Percentiles rank a stretch among this genome's conserved stretches.
phyloP scores from a whole-genome alignment of 805 yeast genomes.

The Candida quercuum region DNA sequence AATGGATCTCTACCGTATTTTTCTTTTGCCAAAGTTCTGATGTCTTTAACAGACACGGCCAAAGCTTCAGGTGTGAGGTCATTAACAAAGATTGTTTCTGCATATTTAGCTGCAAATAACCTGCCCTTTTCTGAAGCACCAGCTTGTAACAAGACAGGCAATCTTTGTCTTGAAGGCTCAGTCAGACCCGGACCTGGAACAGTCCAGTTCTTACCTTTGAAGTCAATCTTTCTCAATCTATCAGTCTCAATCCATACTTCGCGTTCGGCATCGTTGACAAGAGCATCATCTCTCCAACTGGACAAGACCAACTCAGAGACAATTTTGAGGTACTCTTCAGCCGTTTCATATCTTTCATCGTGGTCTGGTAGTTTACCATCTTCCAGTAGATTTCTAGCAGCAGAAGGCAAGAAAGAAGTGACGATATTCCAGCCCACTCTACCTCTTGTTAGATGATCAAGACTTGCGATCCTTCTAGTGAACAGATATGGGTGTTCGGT shows the following conservation, averaged over 20 bases:
- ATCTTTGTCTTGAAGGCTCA: slow-evolving; percentile 37
- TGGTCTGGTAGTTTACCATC: slow-evolving; percentile 30
- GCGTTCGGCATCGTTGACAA: slow-evolving; percentile 13
- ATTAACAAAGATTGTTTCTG: slow-evolving; percentile 38
- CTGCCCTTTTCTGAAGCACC: slow-evolving; percentile 37
- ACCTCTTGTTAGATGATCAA: slow-evolving; percentile 38
- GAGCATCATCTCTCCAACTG: slow-evolving; percentile 33
- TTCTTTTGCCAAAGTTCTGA: slow-evolving; percentile 28
- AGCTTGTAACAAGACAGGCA: slow-evolving; percentile 40
- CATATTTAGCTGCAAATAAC: slow-evolving; percentile 38
- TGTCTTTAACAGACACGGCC: slow-evolving; percentile 24
- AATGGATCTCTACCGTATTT: slow-evolving; percentile 31
- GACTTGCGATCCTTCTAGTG: slow-evolving; percentile 33
- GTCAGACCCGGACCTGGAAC: slow-evolving; percentile 38
- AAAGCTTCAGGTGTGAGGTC: slow-evolving; percentile 28
- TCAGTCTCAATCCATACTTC: slow-evolving; percentile 30
- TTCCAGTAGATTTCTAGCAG: slow-evolving; percentile 31
- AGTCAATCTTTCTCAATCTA: slow-evolving; percentile 32
- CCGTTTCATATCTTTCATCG: slow-evolving; percentile 30
- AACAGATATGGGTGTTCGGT: slow-evolving; percentile 36
- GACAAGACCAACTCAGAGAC: slow-evolving; percentile 31
- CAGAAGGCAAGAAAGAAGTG: slow-evolving; percentile 33
- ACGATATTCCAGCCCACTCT: slow-evolving; percentile 41
- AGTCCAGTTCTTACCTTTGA: slow-evolving; percentile 32
- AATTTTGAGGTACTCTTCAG: slow-evolving; percentile 35